Conservation (phyloP, 352 stramenopile genomes). For the Pythium brassicae region DNA sequence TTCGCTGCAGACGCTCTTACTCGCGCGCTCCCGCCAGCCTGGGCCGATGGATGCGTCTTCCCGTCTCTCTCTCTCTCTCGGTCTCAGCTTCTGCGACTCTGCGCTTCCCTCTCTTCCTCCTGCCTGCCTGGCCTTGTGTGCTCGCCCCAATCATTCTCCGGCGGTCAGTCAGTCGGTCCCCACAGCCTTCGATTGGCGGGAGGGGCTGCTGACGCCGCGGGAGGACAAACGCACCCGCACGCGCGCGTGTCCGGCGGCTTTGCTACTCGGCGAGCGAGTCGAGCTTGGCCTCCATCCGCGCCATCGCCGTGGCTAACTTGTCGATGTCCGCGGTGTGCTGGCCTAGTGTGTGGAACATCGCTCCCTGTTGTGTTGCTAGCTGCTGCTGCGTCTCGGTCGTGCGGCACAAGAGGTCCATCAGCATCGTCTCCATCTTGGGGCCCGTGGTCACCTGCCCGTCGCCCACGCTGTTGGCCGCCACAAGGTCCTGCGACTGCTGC, state of each 20-base stretch:
- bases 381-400: conserved; percentile 89
- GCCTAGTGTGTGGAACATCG: conserved; percentile 89
- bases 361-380: conserved; percentile 86
- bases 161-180: no score
- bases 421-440: conserved; percentile 89
- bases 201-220: neutral
- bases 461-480: conserved; percentile 65
- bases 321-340: conserved; percentile 88
- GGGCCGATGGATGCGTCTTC: neutral
- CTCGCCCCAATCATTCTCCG: no score
- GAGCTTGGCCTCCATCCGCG: conserved; percentile 89
- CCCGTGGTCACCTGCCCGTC: conserved; percentile 80
- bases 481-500: conserved; percentile 68
- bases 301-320: conserved; percentile 80
- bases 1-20: neutral
- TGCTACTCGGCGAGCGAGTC: conserved; percentile 70
- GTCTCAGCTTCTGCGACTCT: neutral
- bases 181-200: no score
- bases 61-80: neutral
- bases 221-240: no score
- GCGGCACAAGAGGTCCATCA: conserved; percentile 86
- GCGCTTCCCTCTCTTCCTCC: conserved; percentile 2
- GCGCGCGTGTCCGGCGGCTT: neutral
- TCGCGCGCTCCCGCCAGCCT: neutral
- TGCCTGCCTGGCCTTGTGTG: neutral